phyloP scores from a whole-genome alignment of 1,284 basidiomycete genomes.

The Volvariella volvacea region DNA sequence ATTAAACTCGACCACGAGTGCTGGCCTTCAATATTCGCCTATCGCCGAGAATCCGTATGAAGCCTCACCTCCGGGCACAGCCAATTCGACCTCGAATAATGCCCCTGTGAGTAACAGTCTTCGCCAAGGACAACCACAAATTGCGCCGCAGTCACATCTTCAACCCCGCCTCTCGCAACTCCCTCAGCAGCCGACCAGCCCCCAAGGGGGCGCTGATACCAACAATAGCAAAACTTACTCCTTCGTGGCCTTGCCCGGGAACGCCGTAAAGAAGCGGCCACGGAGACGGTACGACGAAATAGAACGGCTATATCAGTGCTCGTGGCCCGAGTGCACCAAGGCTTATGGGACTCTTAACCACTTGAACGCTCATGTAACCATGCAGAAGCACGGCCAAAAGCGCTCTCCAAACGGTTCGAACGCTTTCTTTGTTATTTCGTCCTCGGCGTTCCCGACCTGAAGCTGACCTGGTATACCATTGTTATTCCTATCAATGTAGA shows the following conservation, averaged over 20 bases:
- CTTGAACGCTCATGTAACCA: constrained; percentile 87
- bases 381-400: constrained; percentile 87
- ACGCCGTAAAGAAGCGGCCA: constrained; percentile 76
- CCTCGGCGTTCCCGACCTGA: constrained; percentile 6
- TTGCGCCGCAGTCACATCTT: constrained; percentile 19
- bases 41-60: constrained; percentile 42
- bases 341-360: constrained; percentile 88
- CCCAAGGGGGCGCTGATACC: constrained; percentile 17
- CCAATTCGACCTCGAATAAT: constrained; percentile 44
- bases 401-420: constrained; percentile 69
- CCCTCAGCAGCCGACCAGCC: constrained; percentile 16
- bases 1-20: constrained; percentile 23
- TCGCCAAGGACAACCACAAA: constrained; percentile 17
- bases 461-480: constrained; percentile 3
- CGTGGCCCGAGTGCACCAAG: constrained; percentile 79
- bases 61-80: constrained; percentile 50
- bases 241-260: constrained; percentile 74
- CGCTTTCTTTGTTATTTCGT: constrained; percentile 8
- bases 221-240: constrained; percentile 64
- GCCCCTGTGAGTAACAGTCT: constrained; percentile 20
- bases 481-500: constrained; percentile 41
- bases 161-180: too few species aligned
- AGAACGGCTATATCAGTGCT: constrained; percentile 84
- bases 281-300: constrained; percentile 85
- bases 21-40: constrained; percentile 35